Conservation (phyloP, 768 basidiomycete species). For the Mycena maculata region DNA sequence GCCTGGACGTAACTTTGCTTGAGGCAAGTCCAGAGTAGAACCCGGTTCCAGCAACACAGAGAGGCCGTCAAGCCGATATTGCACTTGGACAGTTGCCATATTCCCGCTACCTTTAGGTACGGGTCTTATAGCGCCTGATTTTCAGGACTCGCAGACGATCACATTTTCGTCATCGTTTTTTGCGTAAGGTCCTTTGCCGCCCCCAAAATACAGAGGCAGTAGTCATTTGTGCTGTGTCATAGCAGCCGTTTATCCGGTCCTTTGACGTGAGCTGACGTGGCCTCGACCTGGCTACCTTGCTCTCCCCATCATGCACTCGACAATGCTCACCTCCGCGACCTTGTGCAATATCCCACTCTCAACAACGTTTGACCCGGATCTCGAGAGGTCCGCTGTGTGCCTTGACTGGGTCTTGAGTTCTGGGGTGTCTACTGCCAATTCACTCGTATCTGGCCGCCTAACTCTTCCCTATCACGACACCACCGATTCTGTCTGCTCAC, state of each 20-base stretch:
- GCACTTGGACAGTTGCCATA: too few relatives aligned
- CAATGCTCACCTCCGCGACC: neutral
- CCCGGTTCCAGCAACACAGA: too few relatives aligned
- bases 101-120: constrained; percentile 15
- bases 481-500: neutral
- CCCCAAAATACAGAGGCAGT: neutral
- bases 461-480: neutral
- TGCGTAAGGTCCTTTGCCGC: neutral
- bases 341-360: neutral
- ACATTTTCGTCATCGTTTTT: neutral
- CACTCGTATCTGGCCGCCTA: neutral
- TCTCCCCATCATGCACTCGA: constrained; percentile 4
- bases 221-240: neutral
- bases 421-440: neutral
- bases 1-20: too few relatives aligned
- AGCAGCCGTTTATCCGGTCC: neutral
- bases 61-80: too few relatives aligned
- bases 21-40: too few relatives aligned
- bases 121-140: neutral
- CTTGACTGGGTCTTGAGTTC: neutral
- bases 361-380: neutral
- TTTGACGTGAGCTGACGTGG: neutral
- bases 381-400: neutral
- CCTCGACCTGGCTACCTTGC: neutral
- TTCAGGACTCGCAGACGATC: neutral